Evolutionary conservation across 306 rosid species (phyloP).

Genomic region (Begonia peltatifolia): DNA sequence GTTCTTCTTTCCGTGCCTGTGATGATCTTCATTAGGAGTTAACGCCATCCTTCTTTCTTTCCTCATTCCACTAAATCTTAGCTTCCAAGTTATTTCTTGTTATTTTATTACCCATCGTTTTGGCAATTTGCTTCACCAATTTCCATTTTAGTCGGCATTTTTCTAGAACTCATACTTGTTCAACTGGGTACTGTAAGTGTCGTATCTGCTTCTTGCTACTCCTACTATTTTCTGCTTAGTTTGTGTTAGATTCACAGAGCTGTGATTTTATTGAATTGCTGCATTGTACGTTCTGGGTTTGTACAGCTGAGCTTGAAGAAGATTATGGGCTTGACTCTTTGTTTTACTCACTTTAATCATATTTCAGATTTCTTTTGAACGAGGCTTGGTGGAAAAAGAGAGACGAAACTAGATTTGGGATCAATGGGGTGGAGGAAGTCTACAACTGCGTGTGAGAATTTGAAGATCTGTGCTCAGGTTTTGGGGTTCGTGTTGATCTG

Average conservation of each 20-base stretch:
- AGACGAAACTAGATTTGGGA: slow-evolving; percentile 18
- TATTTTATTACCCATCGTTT: slow-evolving; percentile 5
- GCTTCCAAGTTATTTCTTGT: slow-evolving; percentile 20
- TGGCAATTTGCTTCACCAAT: slow-evolving; percentile 12
- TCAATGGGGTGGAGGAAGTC: slow-evolving; percentile 57
- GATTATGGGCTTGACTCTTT: slow-evolving; percentile 8
- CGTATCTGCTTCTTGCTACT: slow-evolving; percentile 2
- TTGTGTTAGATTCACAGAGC: not conserved
- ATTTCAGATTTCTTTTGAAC: slow-evolving; percentile 21
- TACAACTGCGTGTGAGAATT: slow-evolving; percentile 20
- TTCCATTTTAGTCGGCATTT: slow-evolving; percentile 35
- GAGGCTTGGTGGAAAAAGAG: slow-evolving; percentile 16
- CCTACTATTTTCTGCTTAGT: not conserved
- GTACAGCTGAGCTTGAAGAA: slow-evolving; percentile 2
- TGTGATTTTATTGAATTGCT: slow-evolving; percentile 1
- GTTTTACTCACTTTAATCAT: not conserved
- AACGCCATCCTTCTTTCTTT: slow-evolving; percentile 10
- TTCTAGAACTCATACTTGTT: slow-evolving; percentile 13
- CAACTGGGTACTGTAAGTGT: slow-evolving; percentile 21
- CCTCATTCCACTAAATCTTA: slow-evolving; percentile 32
- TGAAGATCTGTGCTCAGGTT: slow-evolving; percentile 30
- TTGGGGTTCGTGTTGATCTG: slow-evolving; percentile 38
- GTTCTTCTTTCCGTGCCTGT: too few species aligned
- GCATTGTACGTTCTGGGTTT: not conserved
- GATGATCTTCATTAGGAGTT: too few species aligned